Evolutionary conservation across 2,329 filamentous ascomycete genomes (phyloP).

Genomic region (Fusarium sarcochroum): DNA sequence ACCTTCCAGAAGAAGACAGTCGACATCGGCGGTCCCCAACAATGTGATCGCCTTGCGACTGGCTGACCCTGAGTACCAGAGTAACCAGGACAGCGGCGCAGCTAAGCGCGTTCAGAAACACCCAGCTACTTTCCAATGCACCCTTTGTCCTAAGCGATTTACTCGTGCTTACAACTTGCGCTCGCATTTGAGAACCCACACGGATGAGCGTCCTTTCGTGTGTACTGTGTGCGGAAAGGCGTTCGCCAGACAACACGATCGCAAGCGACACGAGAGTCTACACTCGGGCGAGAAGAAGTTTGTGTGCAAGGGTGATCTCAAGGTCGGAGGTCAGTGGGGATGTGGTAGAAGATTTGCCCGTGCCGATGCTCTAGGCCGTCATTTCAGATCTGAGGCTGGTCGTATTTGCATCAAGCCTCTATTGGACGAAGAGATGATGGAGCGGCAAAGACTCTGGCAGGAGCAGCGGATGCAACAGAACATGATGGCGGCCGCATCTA

Average conservation of each 20-base stretch:
- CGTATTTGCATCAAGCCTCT: constrained; percentile 98
- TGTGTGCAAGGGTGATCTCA: constrained; percentile 92
- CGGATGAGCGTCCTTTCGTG: constrained; percentile 96
- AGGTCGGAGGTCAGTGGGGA: constrained; percentile 87
- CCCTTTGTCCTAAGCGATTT: constrained; percentile 92
- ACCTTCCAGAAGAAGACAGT: constrained; percentile 65
- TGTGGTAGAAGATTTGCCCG: constrained; percentile 94
- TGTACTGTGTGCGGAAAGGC: constrained; percentile 98
- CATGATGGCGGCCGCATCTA: constrained; percentile 68
- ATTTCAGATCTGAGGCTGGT: constrained; percentile 96
- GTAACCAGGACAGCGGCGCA: constrained; percentile 70
- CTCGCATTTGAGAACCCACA: constrained; percentile 95
- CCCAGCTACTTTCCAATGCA: constrained; percentile 96
- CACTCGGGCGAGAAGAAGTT: constrained; percentile 99
- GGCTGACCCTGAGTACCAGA: constrained; percentile 88
- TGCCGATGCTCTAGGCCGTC: constrained; percentile 92
- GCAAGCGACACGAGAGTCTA: constrained; percentile 95
- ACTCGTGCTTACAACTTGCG: constrained; percentile 96
- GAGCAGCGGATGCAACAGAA: constrained; percentile 79
- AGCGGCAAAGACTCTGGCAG: constrained; percentile 81
- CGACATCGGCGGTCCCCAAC: constrained; percentile 73
- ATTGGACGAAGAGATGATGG: constrained; percentile 91
- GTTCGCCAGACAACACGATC: constrained; percentile 96
- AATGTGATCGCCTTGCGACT: constrained; percentile 87
- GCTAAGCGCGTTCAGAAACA: constrained; percentile 95